Base-by-base conservation (phyloP, 257 asterid genomes). In the Ballota nigra region DNA sequence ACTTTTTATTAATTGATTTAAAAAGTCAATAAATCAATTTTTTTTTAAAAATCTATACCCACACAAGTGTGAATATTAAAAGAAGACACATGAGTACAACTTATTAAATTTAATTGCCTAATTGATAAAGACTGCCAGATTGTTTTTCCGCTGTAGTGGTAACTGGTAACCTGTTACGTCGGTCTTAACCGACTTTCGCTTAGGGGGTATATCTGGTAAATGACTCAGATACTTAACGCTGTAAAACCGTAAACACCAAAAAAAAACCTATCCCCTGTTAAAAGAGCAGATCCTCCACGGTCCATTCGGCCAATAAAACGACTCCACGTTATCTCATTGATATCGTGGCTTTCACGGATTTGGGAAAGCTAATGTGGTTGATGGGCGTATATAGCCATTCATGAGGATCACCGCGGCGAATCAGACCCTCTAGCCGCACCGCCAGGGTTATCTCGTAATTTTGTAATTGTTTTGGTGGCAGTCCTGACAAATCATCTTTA, bases 161-260 rank as follows among this genome's bases (percentile, higher is more conserved):
- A 52, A 52, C 59, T 19, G 60, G 60, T 53, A 20, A 53, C 60
- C 60, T 22, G 29, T 53, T 8, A 53, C 60, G 29, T 57, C n/a
- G 22, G 60, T 70, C 36, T 24, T 7, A 74, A 28, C 56, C 70
- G 60, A 61, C 64, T 18, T 29, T 26, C 55, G 20, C 40, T 57
- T 20, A 29, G 69, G 78, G 78, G 67, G 56, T 16, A 74, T 43
- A 66, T 31, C 47, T 36, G 77, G 74, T 26, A 60, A 72, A 24
- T 66, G 31, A 36, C n/a, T n/a, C 38, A 34, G 15, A 59, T 63
- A 4, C 72, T 57, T 69, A 69, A 26, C 80, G 61, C 68, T 56
- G n/a, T 63, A 12, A 18, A 31, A 40, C 68, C 53, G 62, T 56
- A 9, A 68, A 29, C 24, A 33, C 24, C 16, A 10, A 7, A 43